Percentiles rank a stretch among this genome's conserved stretches.
phyloP scores from a whole-genome alignment of 371 early-diverging fungal genomes.

The Choanephora cucurbitarum region DNA sequence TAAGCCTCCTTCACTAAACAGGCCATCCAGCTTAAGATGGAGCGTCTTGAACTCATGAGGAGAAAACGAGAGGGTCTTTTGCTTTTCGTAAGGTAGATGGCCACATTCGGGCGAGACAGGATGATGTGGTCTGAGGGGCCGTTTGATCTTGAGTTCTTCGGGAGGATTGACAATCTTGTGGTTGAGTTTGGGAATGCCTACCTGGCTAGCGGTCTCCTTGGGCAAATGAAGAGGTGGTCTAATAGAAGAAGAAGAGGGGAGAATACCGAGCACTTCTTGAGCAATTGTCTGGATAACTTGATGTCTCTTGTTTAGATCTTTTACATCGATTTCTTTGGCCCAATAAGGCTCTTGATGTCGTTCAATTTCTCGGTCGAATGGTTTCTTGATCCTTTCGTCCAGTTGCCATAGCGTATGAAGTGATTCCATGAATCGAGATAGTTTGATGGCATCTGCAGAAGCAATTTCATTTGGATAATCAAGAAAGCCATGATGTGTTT shows the following conservation, averaged over 20 bases:
- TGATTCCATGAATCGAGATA: slow-evolving; percentile 13
- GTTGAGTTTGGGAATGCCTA: too few species aligned
- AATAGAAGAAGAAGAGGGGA: not conserved
- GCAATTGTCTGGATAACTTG: slow-evolving; percentile 12
- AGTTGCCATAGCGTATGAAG: slow-evolving; percentile 1
- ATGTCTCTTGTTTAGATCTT: slow-evolving; percentile 2
- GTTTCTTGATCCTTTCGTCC: slow-evolving; percentile 1
- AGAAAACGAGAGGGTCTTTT: not conserved
- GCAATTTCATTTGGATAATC: slow-evolving; percentile 19
- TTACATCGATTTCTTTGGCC: slow-evolving; percentile 8
- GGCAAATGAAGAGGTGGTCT: not conserved
- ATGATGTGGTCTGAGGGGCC: slow-evolving; percentile 6
- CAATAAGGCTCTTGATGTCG: not conserved
- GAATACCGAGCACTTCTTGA: slow-evolving; percentile 4
- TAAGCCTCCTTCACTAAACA: slow-evolving; percentile 11
- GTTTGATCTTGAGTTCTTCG: slow-evolving; percentile 6
- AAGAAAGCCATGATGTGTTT: slow-evolving; percentile 6
- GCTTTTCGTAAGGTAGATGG: slow-evolving; percentile 5
- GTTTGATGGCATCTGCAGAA: slow-evolving; percentile 7
- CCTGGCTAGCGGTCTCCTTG: not conserved
- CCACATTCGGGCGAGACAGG: not conserved
- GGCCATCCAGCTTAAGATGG: slow-evolving; percentile 10
- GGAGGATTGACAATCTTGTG: not conserved
- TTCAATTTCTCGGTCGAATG: slow-evolving; percentile 1
- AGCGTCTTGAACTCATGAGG: slow-evolving; percentile 1